Evolutionary conservation across 208 protist genomes (phyloP).

Genomic region (Crithidia acanthocephali): DNA sequence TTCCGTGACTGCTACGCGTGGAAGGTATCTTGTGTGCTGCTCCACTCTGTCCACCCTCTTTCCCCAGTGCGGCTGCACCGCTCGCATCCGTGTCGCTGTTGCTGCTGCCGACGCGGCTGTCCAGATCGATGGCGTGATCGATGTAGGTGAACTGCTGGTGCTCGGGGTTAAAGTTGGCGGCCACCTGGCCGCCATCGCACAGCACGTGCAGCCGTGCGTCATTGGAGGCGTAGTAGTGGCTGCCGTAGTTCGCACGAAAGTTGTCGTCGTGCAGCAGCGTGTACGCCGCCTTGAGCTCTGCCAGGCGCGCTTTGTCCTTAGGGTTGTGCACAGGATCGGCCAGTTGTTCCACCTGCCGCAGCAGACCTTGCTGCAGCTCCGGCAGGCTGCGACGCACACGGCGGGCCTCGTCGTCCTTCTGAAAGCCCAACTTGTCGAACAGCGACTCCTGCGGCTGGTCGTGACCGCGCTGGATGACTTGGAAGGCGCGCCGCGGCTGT

Average conservation of each 20-base stretch:
- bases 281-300: slow-evolving; percentile 64
- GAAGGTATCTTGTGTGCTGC: no score
- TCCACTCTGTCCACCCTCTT: no score
- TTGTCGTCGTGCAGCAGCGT: slow-evolving; percentile 49
- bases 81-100: not conserved
- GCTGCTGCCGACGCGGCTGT: not conserved
- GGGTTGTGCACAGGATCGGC: slow-evolving; percentile 54
- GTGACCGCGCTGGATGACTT: slow-evolving; percentile 76
- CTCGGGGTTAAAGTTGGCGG: slow-evolving; percentile 85
- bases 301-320: slow-evolving; percentile 47
- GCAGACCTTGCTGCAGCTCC: slow-evolving; percentile 66
- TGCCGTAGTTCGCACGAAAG: slow-evolving; percentile 67
- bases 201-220: slow-evolving; percentile 80
- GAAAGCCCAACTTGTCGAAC: slow-evolving; percentile 75
- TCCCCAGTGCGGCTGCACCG: slow-evolving; percentile 2
- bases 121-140: slow-evolving; percentile 56
- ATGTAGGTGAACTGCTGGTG: slow-evolving; percentile 74
- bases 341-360: slow-evolving; percentile 69
- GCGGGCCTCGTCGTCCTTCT: slow-evolving; percentile 58
- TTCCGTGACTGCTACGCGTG: not conserved
- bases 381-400: slow-evolving; percentile 59
- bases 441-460: slow-evolving; percentile 60
- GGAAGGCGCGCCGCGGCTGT: slow-evolving; percentile 19
- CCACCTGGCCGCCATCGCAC: slow-evolving; percentile 70
- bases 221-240: slow-evolving; percentile 75